Evolutionary conservation across 1,139 yeast genomes (phyloP), one percentile per base, ranked within the genome.

Genomic region (Williopsis jadinii): DNA sequence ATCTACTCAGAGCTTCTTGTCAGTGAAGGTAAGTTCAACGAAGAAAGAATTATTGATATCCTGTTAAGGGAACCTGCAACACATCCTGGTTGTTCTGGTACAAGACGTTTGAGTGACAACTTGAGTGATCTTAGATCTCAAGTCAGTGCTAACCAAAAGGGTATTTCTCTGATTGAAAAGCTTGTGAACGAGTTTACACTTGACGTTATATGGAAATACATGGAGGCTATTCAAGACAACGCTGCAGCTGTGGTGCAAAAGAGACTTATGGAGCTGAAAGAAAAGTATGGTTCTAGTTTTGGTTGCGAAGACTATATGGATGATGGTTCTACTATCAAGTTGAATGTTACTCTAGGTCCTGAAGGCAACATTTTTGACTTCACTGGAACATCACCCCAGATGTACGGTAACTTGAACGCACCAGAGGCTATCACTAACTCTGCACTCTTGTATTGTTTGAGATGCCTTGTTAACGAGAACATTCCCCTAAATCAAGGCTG

Each of bases 401-500:
- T 75, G 35, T 77, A 76, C 51, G 81, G 83, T 15, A 76, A 76
- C 54, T 60, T 77, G 53, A 80, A 80, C 52, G 83, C 84, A 1
- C 86, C 83, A 2, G 72, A 71, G 45, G 88, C 95, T 1, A 84
- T 85, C 47, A 76, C 92, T 8, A 75, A 77, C 52, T 82, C 92
- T n/a, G 92, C 95, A 1, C 80, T 86, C 39, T 66, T 86, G 37
- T 86, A 85, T 59, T 87, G 85, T 38, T 64, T 86, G 49, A 67
- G 95, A 49, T 79, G 87, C 32, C 68, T 86, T 53, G 84, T 86
- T 32, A 75, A 82, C 42, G 79, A 80, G 39, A 86, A 84, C 53
- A 84, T 86, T 43, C 95, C 95, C 0, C 68, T 86, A 56, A 86
- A 86, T 55, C 88, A 85, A 55, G 95, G 95, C 8, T 85, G 95